A percentile compares a stretch with the other conserved stretches of the same genome.
These are phyloP conservation scores for Microcyclosporella mali DNA, from an alignment of 2,329 filamentous ascomycete species.

Conservation along the genomic window DNA sequence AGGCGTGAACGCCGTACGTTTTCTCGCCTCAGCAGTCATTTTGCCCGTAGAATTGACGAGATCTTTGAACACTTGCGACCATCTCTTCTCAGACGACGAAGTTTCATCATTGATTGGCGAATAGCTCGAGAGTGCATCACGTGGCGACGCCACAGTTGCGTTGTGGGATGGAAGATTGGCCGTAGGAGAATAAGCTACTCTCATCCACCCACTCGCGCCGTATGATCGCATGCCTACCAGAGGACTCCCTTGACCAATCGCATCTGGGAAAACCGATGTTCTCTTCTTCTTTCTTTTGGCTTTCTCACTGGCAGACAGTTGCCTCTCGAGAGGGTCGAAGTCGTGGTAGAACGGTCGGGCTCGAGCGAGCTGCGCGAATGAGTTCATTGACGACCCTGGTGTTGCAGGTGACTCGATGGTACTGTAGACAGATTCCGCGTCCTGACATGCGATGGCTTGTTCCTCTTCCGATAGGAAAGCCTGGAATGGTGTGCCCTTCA, in stretches of 20 bases:
- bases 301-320: constrained; percentile 24
- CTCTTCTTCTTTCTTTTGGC: constrained; percentile 13
- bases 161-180: neutral
- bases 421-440: neutral
- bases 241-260: constrained; percentile 22
- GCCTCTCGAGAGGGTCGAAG: constrained; percentile 25
- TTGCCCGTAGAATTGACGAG: constrained; percentile 18
- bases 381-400: constrained; percentile 5
- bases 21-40: constrained; percentile 16
- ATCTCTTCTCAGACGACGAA: constrained; percentile 5
- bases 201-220: neutral
- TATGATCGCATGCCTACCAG: constrained; percentile 20
- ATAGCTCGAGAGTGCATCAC: neutral
- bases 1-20: constrained; percentile 5
- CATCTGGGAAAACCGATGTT: constrained; percentile 22
- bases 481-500: constrained; percentile 28
- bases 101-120: neutral
- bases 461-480: constrained; percentile 23
- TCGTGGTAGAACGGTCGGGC: neutral
- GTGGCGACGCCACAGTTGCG: neutral
- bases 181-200: neutral
- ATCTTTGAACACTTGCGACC: constrained; percentile 14
- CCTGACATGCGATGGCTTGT: constrained; percentile 5
- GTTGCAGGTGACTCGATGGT: constrained; percentile 1
- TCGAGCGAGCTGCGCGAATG: constrained; percentile 1